A percentile compares a stretch with the other conserved stretches of the same genome.
phyloP scores from a whole-genome alignment of 2,329 filamentous ascomycete genomes.

The Phialophora expanda region DNA sequence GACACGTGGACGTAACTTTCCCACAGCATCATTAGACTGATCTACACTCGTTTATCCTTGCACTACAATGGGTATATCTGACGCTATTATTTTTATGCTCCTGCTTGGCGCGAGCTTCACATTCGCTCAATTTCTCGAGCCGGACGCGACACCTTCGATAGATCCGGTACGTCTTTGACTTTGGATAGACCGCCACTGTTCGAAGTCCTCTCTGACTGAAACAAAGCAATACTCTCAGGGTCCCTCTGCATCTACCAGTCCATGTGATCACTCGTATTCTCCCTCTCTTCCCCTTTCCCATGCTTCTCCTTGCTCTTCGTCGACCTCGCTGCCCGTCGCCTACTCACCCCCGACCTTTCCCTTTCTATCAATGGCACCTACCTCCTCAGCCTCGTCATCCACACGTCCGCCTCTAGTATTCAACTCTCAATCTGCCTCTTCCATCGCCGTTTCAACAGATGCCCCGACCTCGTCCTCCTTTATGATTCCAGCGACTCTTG shows the following conservation, averaged over 20 bases:
- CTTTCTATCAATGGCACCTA: background rate
- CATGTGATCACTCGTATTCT: background rate
- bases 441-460: background rate
- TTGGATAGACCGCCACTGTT: background rate
- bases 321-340: background rate
- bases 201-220: background rate
- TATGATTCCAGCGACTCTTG: background rate
- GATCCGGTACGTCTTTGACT: background rate
- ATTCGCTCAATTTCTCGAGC: background rate
- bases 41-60: constrained; percentile 5
- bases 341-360: background rate
- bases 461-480: background rate
- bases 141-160: background rate
- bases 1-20: background rate
- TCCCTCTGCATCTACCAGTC: background rate
- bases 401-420: background rate
- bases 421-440: background rate
- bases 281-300: background rate
- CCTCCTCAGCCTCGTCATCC: background rate
- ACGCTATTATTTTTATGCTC: background rate
- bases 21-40: background rate
- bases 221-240: background rate
- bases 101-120: background rate
- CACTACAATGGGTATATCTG: background rate
- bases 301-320: background rate